Conservation (phyloP, 1,139 yeast genomes). For the Candida frijolesensis region DNA sequence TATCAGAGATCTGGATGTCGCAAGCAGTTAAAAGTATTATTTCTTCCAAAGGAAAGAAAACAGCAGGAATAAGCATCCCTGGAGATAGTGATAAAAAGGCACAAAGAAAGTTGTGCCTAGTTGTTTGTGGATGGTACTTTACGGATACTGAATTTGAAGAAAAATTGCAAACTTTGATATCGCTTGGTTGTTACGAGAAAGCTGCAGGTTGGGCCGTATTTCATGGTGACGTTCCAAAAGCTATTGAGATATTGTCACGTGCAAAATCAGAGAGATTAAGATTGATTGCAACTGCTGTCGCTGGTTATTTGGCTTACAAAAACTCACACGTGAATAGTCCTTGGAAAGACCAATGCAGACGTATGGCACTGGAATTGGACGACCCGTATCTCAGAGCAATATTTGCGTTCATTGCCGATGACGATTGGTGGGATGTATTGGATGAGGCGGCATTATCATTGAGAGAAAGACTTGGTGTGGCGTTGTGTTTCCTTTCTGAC, state of each 20-base stretch:
- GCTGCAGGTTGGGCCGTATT: constrained; percentile 99
- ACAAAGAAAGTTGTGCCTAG: constrained; percentile 77
- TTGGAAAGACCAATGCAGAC: constrained; percentile 93
- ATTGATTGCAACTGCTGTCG: constrained; percentile 90
- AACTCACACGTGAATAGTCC: constrained; percentile 66
- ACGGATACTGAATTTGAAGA: constrained; percentile 76
- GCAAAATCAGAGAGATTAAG: constrained; percentile 65
- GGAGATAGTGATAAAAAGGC: constrained; percentile 53
- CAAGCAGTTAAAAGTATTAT: constrained; percentile 48
- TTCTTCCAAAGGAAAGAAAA: constrained; percentile 44
- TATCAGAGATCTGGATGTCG: constrained; percentile 47
- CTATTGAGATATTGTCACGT: constrained; percentile 68
- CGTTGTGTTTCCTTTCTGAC: constrained; percentile 81
- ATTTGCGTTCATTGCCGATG: constrained; percentile 91
- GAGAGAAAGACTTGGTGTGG: constrained; percentile 87
- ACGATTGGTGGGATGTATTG: constrained; percentile 95
- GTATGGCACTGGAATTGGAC: constrained; percentile 81
- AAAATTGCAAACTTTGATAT: constrained; percentile 59
- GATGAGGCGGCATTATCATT: constrained; percentile 89
- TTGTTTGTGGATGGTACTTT: constrained; percentile 91
- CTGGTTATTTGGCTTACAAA: constrained; percentile 84
- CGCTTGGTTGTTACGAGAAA: constrained; percentile 68
- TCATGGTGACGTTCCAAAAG: constrained; percentile 83
- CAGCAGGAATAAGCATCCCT: constrained; percentile 48
- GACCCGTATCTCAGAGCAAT: constrained; percentile 90